These are phyloP conservation scores for Trichocomaceae sp. DNA, from an alignment of 2,329 filamentous ascomycete species.

Conservation along the genomic window DNA sequence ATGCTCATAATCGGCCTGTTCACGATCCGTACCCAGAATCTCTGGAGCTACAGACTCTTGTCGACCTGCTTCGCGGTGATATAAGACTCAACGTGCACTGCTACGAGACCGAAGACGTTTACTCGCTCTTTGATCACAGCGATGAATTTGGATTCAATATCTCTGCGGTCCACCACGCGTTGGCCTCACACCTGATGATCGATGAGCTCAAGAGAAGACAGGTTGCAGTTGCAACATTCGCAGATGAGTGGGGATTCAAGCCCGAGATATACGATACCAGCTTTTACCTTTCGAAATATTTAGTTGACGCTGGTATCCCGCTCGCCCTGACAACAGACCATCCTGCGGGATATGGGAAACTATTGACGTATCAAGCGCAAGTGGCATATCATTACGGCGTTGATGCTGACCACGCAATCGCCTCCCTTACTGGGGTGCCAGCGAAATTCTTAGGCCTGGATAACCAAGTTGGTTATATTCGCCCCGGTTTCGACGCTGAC, in stretches of 20 bases:
- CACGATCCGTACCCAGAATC: constrained; percentile 51
- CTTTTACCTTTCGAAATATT: constrained; percentile 29
- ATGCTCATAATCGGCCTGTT: constrained; percentile 32
- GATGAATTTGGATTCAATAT: constrained; percentile 64
- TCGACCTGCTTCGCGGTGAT: constrained; percentile 58
- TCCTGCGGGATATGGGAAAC: too few species aligned
- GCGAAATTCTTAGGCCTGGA: too few species aligned
- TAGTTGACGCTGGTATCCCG: neutral
- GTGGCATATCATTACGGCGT: too few species aligned
- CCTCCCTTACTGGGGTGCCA: too few species aligned
- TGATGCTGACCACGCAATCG: too few species aligned
- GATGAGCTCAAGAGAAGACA: constrained; percentile 42
- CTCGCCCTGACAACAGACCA: too few species aligned
- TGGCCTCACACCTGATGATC: constrained; percentile 58
- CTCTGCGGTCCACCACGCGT: constrained; percentile 62
- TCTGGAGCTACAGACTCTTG: constrained; percentile 58
- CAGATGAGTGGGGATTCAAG: constrained; percentile 68
- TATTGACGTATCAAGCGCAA: too few species aligned
- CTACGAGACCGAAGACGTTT: constrained; percentile 62
- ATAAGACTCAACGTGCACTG: constrained; percentile 65
- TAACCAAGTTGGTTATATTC: too few species aligned
- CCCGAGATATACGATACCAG: constrained; percentile 55
- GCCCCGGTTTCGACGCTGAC: too few species aligned
- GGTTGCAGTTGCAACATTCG: constrained; percentile 56
- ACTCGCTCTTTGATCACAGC: constrained; percentile 61